A percentile compares a stretch with the other conserved stretches of the same genome.
Conservation (phyloP, 2,329 filamentous ascomycete species). For the Cladorrhinum sp. region DNA sequence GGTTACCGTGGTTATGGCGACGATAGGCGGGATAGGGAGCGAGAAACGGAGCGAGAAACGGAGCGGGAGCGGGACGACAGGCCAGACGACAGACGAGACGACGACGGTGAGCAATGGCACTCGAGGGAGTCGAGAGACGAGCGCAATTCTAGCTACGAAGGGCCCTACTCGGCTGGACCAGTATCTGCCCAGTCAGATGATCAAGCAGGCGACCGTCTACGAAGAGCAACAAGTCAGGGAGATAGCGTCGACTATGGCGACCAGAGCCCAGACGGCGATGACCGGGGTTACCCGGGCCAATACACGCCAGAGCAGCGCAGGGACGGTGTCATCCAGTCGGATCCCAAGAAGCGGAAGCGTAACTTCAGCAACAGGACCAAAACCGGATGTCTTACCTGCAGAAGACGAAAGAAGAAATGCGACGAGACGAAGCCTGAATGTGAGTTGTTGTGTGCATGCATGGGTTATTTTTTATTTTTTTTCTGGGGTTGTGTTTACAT, state of each 20-base stretch:
- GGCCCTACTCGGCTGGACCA: conserved; percentile 44
- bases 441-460: conserved; percentile 45
- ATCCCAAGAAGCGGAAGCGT: conserved; percentile 67
- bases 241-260: conserved; percentile 50
- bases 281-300: conserved; percentile 41
- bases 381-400: conserved; percentile 90
- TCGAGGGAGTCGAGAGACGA: conserved; percentile 47
- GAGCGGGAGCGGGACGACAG: conserved; percentile 37
- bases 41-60: conserved; percentile 38
- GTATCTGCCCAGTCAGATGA: conserved; percentile 49
- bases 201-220: conserved; percentile 44
- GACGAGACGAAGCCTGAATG: conserved; percentile 92
- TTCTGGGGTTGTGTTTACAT: conserved; percentile 18
- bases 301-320: conserved; percentile 49
- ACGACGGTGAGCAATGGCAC: conserved; percentile 50
- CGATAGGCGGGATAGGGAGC: conserved; percentile 38
- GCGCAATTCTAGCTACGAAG: conserved; percentile 45
- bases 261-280: conserved; percentile 54
- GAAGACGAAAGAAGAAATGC: conserved; percentile 94
- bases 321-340: conserved; percentile 52
- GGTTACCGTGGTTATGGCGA: conserved; percentile 22
- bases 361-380: conserved; percentile 96
- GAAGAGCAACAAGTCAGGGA: conserved; percentile 44
- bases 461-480: conserved; percentile 11
- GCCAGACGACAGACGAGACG: conserved; percentile 41